These are phyloP conservation scores for Aspergillus haitiensis DNA, from an alignment of 495 filamentous ascomycete genomes.

Conservation along the genomic window DNA sequence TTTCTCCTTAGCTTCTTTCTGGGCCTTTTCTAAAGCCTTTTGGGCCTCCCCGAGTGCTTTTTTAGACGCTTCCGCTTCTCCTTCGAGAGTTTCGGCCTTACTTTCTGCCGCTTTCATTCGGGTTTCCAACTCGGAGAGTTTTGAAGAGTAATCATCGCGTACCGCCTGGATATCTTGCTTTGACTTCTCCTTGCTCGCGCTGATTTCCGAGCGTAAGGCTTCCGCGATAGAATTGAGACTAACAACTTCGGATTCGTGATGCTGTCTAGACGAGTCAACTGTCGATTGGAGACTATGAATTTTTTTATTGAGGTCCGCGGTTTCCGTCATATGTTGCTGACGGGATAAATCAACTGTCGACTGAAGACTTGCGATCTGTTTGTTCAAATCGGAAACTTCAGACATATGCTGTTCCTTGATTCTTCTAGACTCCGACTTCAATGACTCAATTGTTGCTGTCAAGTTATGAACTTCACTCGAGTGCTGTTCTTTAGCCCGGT, in stretches of 20 bases:
- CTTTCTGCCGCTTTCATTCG: constrained; percentile 48
- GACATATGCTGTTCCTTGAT: constrained; percentile 50
- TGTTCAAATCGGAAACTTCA: constrained; percentile 57
- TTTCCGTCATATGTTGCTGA: constrained; percentile 33
- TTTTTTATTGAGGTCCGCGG: constrained; percentile 41
- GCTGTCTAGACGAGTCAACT: constrained; percentile 51
- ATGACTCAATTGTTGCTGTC: constrained; percentile 52
- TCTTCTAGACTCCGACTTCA: constrained; percentile 58
- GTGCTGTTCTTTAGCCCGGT: constrained; percentile 56
- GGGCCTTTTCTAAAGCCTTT: constrained; percentile 23
- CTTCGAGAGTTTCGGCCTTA: constrained; percentile 36
- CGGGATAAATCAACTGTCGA: constrained; percentile 53
- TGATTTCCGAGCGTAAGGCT: constrained; percentile 56
- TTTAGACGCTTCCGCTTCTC: constrained; percentile 13
- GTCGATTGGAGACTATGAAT: constrained; percentile 55
- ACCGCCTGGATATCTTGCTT: constrained; percentile 58
- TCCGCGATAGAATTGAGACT: constrained; percentile 56
- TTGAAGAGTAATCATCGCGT: constrained; percentile 54
- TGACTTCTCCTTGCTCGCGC: constrained; percentile 51
- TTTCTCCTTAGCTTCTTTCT: constrained; percentile 41
- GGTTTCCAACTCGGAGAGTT: constrained; percentile 48
- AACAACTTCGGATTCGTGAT: constrained; percentile 60
- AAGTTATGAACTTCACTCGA: constrained; percentile 56
- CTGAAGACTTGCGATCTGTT: constrained; percentile 55
- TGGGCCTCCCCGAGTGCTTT: constrained; percentile 29